Base-by-base conservation (phyloP, 2,329 filamentous ascomycete genomes). In the Ceratocystis destructans region DNA sequence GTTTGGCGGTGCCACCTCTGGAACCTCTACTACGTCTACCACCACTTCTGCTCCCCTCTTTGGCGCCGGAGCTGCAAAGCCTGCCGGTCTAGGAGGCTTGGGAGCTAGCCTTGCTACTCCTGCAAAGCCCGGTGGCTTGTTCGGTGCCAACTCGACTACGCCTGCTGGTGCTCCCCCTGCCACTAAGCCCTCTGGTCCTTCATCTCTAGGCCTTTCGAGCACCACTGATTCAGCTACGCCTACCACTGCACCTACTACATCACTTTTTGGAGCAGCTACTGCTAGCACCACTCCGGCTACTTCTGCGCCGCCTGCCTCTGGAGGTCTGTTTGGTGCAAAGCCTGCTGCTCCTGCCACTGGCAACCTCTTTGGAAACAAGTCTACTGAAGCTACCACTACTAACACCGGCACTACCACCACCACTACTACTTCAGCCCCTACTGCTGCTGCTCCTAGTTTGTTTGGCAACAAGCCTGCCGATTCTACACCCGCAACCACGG, bases 361-460 rank as follows among this genome's bases (percentile, higher is more conserved):
- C 71, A 41, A 50, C 70, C 37, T 70, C 70, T 44, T 65, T 72
- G 33, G 66, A 67, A 48, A 20, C 15, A 61, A 59, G 6, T 15
- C 25, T 46, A 25, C 63, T 25, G 41, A 53, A 17, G 50, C 72
- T 61, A 31, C 71, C 25, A 45, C 68, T 22, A 63, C 67, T 59
- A 45, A 50, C 10, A 71, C 74, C 62, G 73, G 75, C 28, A 74
- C 75, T 15, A 70, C 71, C 2, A 62, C 68, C 22, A 69, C 73
- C 44, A 71, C 71, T 7, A 67, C 76, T 12, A 77, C 76, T 50
- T 67, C 70, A 44, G 33, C 45, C 45, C n/a, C 46, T 69, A 55
- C 48, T 28, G 17, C 62, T 53, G 25, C 64, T 37, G 28, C 61
- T 45, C n/a, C 61, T 44, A 68, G 69, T 20, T 59, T 71, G 5